A percentile compares a stretch with the other conserved stretches of the same genome.
Evolutionary conservation across 352 stramenopile genomes (phyloP).

Genomic region (Phytophthora pinifolia): DNA sequence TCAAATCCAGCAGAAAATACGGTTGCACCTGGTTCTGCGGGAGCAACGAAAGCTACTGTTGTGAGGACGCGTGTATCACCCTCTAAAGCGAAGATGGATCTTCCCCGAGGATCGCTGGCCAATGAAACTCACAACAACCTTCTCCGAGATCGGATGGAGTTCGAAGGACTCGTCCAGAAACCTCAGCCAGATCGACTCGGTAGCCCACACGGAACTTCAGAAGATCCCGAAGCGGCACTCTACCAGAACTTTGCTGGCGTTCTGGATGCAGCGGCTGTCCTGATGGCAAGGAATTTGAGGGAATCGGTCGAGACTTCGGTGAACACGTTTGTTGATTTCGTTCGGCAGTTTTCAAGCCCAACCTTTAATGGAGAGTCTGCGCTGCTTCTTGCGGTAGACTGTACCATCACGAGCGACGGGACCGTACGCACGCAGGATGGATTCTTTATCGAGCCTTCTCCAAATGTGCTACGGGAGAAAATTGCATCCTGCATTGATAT

Average conservation of each 20-base stretch:
- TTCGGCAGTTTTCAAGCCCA: constrained; percentile 61
- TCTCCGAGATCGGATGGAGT: constrained; percentile 49
- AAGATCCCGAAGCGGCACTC: constrained; percentile 45
- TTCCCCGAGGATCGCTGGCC: constrained; percentile 10
- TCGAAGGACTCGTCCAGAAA: constrained; percentile 47
- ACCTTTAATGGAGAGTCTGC: constrained; percentile 60
- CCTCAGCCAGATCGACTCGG: constrained; percentile 10
- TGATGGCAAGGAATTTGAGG: constrained; percentile 92
- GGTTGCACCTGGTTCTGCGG: constrained; percentile 21
- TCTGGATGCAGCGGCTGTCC: constrained; percentile 77
- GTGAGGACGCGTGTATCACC: constrained; percentile 13
- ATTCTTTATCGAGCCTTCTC: constrained; percentile 68
- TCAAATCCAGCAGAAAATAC: constrained; percentile 19
- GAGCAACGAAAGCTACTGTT: constrained; percentile 9
- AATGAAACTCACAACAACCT: constrained; percentile 36
- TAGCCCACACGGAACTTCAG: constrained; percentile 6
- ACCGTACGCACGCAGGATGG: constrained; percentile 29
- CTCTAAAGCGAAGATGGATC: constrained; percentile 21
- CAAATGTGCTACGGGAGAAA: constrained; percentile 57
- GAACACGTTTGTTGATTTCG: constrained; percentile 65
- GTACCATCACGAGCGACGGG: constrained; percentile 24
- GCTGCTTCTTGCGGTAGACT: constrained; percentile 64
- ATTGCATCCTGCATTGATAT: constrained; percentile 61
- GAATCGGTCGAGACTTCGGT: constrained; percentile 87
- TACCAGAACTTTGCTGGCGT: constrained; percentile 69